phyloP scores from a whole-genome alignment of 2,329 filamentous ascomycete species.

The Saccharata proteae region DNA sequence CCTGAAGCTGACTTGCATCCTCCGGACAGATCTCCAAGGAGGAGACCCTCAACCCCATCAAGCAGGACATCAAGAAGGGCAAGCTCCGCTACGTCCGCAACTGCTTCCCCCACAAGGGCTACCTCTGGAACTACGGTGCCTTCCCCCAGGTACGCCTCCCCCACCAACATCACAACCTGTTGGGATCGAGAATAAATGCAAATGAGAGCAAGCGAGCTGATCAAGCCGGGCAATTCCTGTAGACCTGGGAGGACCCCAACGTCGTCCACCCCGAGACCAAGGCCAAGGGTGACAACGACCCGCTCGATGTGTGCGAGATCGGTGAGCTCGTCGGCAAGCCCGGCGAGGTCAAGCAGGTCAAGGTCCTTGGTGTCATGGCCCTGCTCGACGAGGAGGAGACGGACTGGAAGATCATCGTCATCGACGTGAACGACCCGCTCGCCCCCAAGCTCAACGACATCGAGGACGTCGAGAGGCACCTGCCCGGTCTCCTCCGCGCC shows the following conservation, averaged over 20 bases:
- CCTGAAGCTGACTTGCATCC: constrained; percentile 13
- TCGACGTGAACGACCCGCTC: constrained; percentile 94
- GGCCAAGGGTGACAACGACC: constrained; percentile 98
- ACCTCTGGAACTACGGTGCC: constrained; percentile 99
- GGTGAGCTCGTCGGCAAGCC: constrained; percentile 93
- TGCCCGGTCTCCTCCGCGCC: constrained; percentile 89
- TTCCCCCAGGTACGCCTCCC: constrained; percentile 72
- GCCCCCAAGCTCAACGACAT: constrained; percentile 95
- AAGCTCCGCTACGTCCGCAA: constrained; percentile 99
- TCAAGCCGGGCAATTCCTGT: constrained; percentile 10
- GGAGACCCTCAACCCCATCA: constrained; percentile 95
- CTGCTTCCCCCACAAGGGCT: constrained; percentile 99
- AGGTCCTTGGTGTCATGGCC: constrained; percentile 98
- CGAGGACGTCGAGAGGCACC: constrained; percentile 96
- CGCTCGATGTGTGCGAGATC: constrained; percentile 98
- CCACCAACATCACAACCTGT: constrained; percentile 15
- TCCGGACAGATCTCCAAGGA: constrained; percentile 83
- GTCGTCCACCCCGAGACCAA: constrained; percentile 95
- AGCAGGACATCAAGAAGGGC: constrained; percentile 99
- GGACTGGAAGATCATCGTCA: constrained; percentile 99
- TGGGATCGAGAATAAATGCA: constrained; percentile 10
- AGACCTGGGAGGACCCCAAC: constrained; percentile 99
- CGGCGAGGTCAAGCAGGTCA: constrained; percentile 98
- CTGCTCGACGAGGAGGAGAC: constrained; percentile 99
- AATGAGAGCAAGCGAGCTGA: too few species aligned